These are phyloP conservation scores for Alternaria panax DNA, from an alignment of 2,329 filamentous ascomycete genomes.

Conservation along the genomic window DNA sequence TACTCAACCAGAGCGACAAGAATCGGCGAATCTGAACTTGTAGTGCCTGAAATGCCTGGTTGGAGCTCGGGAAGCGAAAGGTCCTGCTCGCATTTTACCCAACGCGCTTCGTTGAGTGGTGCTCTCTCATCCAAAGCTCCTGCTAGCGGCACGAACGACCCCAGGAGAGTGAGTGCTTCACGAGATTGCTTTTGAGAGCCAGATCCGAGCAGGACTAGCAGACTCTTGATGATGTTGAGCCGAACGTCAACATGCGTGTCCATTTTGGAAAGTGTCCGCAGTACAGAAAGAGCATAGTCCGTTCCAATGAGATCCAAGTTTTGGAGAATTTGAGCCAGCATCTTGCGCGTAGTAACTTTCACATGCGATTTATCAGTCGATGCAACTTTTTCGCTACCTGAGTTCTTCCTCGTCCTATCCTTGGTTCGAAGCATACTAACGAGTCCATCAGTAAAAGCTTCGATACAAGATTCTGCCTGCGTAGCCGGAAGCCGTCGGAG, in stretches of 20 bases:
- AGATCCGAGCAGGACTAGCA: conserved; percentile 39
- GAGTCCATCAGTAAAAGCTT: conserved; percentile 40
- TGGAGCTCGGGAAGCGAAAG: conserved; percentile 17
- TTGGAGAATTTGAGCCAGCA: conserved; percentile 51
- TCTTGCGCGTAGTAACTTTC: conserved; percentile 55
- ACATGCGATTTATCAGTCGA: conserved; percentile 25
- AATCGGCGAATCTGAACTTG: conserved; percentile 18
- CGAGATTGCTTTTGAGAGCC: conserved; percentile 7
- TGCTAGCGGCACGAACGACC: conserved; percentile 41
- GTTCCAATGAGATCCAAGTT: conserved; percentile 44
- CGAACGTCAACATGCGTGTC: conserved; percentile 51
- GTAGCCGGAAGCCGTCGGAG: conserved; percentile 43
- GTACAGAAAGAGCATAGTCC: conserved; percentile 36
- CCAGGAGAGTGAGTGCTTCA: conserved; percentile 34
- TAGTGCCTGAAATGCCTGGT: background rate
- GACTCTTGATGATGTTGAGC: conserved; percentile 42
- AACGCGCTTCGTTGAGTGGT: conserved; percentile 41
- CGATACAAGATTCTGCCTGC: conserved; percentile 39
- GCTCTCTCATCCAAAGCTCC: conserved; percentile 48
- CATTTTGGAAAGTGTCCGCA: conserved; percentile 39
- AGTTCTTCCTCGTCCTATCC: background rate
- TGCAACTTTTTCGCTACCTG: background rate
- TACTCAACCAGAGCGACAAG: conserved; percentile 9
- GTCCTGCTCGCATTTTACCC: conserved; percentile 33
- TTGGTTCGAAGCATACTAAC: conserved; percentile 34